Base-by-base conservation (phyloP, 2,329 filamentous ascomycete species). In the Paecilomyces variotii region DNA sequence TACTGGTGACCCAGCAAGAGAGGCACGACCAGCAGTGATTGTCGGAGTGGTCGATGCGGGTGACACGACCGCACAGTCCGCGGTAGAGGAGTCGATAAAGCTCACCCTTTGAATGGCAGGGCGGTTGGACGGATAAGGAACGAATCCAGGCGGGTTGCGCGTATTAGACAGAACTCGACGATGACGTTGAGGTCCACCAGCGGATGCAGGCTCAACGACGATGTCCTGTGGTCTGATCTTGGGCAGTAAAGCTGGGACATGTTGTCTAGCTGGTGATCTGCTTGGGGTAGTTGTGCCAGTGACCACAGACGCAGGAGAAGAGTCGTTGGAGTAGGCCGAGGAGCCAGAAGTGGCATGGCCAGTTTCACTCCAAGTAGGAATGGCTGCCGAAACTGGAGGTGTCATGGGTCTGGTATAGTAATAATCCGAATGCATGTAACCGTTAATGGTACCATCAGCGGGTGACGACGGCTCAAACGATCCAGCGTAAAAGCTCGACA, bases 171-270 rank as follows among this genome's bases (percentile, higher is more conserved):
- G 63, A 61, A 79, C 78, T 67, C 78, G 76, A 65, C 79, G 78
- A 70, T 82, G 79, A 67, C 86, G 82, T 74, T 88, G 85, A 53
- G 81, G 78, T 45, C 72, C 72, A 51, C 67, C 68, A 57, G 74
- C 70, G 56, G 80, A 78, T 49, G 79, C 78, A 49, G 83, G 83
- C 64, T 87, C 84, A 61, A 91, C 83, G 61, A 87, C 82, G 75
- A 93, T 88, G 76, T 96, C 91, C 76, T 94, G 91, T 49, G 84
- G 84, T 61, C 91, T 84, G 77, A 95, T 92, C 81, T 91, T 94
- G 69, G 91, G 91, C 32, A 96, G 81, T 60, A 96, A 79, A 54
- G 90, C 79, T 56, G 90, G 90, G 24, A 77, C 78, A 56, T 90
- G 90, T 76, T 91, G 87, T 61, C 90, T 87, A 61, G 92, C 84